Base-by-base conservation (phyloP, 306 rosid species). In the Lathyrus tuberosus region DNA sequence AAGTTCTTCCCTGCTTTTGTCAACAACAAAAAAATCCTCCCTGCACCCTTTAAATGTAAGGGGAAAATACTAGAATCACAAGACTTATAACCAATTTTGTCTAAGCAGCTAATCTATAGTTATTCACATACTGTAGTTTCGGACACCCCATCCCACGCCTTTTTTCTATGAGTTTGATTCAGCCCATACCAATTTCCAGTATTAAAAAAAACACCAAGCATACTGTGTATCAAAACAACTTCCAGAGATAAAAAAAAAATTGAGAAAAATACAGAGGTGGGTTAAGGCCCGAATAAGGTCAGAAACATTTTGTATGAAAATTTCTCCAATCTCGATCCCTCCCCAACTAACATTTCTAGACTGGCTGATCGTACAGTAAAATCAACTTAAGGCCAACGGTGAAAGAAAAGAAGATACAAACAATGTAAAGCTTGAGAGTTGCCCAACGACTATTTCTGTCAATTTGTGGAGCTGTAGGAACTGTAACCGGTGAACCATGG, bases 371-470 rank as follows among this genome's bases (percentile, higher is more conserved):
- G 46, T 14, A 58, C 7, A 13, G 30, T 35, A 69, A 54, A 74
- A 74, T 53, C 31, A 37, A 24, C 44, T 17, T 59, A 66, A 37
- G 74, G 49, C 5, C 28, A 20, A 44, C 62, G 54, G 8, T 76
- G 35, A 62, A 24, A 54, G 40, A 18, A 44, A n/a, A 71, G 70
- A 84, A 85, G 79, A 63, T 75, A 81, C 96, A 2, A 56, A 93
- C 98, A 76, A 93, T 90, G 81, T 86, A 88, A 78, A 82, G 84
- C 85, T 93, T 93, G 46, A 93, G 97, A 18, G 84, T 72, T 61
- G 85, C 82, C 98, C 98, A 93, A 24, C 60, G 72, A 71, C 75
- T 73, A 56, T 40, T 80, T 74, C 86, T 83, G 54, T 79, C 87
- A 47, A 69, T 58, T 74, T 78, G 91, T 76, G 83, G 83, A 62